Evolutionary conservation across 2,329 filamentous ascomycete genomes (phyloP), one percentile per base, ranked within the genome.

Genomic region (Graphiopsis chlorocephala): DNA sequence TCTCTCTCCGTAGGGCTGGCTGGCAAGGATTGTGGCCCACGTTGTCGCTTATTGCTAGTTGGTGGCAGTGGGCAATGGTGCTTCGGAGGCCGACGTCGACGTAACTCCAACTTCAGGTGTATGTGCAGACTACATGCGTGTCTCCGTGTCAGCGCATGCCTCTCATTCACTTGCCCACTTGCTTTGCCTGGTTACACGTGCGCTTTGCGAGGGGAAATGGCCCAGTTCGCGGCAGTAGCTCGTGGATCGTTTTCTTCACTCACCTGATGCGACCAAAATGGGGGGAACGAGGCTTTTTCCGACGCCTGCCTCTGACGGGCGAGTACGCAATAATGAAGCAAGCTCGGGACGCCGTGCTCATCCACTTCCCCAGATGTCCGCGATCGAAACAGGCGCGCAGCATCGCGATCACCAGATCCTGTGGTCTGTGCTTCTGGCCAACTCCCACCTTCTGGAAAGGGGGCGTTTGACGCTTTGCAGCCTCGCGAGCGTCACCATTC

Each of bases 281-380:
- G 8, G n/a, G 53, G 20, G 14, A 31, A 12, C 12, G 11, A 56
- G 31, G 53, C 26, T 8, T 38, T 56, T 56, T 56, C 23, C 38
- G 31, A n/a, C n/a, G 12, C n/a, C 8, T 11, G 38, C 10, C 1
- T 4, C 3, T 4, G 5, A 20, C 14, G n/a, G 31, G 17, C 26
- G 31, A 56, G 53, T 56, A 56, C 53, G 53, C 31, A 56, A 33
- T 29, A 31, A 56, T 56, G 31, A 56, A 33, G 53, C 53, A 56
- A 56, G n/a, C 29, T 8, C 10, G 15, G 20, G 23, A 56, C 31
- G 31, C 53, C 53, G 26, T 31, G 20, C 1, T 26, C 47, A 25
- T 50, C 25, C 48, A 52, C 29, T 56, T 56, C 53, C 53, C 53
- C 53, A 56, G 53, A 33, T 11, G n/a, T n/a, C 38, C 38, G 38